Percentiles rank a stretch among this genome's conserved stretches.
phyloP scores from a whole-genome alignment of 129 eudicot genomes.

The Sambucus nigra region DNA sequence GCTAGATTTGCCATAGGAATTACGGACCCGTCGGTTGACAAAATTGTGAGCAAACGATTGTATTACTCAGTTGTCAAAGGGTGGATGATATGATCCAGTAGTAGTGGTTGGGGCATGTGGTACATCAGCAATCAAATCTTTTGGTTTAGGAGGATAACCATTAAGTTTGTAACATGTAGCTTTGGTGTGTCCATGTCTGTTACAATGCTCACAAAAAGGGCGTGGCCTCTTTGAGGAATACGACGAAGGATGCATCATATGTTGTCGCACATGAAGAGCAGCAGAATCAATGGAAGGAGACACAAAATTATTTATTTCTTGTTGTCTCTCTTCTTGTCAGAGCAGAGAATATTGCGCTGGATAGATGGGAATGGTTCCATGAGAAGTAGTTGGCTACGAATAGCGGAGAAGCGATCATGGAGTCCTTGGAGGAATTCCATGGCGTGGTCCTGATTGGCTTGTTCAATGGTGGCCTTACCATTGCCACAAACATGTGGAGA shows the following conservation, averaged over 20 bases:
- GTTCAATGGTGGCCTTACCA: background rate
- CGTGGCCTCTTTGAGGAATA: too few species aligned
- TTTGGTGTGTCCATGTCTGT: background rate
- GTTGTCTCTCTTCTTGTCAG: conserved; percentile 4
- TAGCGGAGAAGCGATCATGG: background rate
- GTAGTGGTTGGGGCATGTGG: too few species aligned
- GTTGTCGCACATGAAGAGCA: background rate
- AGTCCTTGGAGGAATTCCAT: too few species aligned
- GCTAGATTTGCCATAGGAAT: too few species aligned
- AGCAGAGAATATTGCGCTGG: background rate
- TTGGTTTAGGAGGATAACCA: too few species aligned
- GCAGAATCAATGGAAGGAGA: background rate
- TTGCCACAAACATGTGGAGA: background rate
- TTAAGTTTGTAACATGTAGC: too few species aligned
- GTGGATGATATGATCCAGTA: too few species aligned
- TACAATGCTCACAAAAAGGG: background rate
- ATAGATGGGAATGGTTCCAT: background rate
- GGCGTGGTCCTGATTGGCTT: background rate
- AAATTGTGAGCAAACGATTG: too few species aligned
- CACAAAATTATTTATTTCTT: background rate
- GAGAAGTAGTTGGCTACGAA: background rate
- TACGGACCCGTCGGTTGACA: too few species aligned
- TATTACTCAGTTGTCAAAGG: too few species aligned
- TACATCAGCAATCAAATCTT: too few species aligned
- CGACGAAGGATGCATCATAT: too few species aligned